Percentiles rank a stretch among this genome's conserved stretches.
These are phyloP conservation scores for Colletotrichum sansevieriae DNA, from an alignment of 2,329 filamentous ascomycete genomes.

Conservation along the genomic window DNA sequence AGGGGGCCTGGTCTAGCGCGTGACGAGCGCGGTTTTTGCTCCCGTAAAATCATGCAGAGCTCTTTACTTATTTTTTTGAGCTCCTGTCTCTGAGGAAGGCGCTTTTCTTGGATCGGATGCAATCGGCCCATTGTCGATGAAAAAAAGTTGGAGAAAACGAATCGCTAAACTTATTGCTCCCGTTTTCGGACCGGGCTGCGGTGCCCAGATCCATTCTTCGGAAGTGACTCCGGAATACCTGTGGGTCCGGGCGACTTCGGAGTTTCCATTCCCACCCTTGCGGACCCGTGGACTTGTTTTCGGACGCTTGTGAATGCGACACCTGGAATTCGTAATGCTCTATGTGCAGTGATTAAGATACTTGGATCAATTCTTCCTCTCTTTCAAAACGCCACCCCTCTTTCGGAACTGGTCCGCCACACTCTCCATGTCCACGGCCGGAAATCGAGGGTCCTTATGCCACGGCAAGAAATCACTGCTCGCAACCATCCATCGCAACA, in stretches of 20 bases:
- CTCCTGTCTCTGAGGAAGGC: no score
- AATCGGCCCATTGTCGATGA: neutral
- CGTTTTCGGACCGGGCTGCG: neutral
- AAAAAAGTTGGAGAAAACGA: neutral
- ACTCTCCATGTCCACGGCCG: slow-evolving; percentile 50
- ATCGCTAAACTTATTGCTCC: slow-evolving; percentile 11
- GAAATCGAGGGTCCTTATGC: slow-evolving; percentile 51
- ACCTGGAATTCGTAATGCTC: neutral
- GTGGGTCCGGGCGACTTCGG: neutral
- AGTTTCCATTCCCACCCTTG: neutral
- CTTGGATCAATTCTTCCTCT: neutral
- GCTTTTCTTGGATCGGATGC: neutral
- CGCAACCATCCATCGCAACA: slow-evolving; percentile 55
- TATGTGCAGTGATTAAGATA: neutral
- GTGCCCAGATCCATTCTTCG: neutral
- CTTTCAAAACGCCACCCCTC: slow-evolving; percentile 16
- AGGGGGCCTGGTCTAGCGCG: no score
- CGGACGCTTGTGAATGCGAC: neutral
- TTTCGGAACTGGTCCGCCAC: slow-evolving; percentile 46
- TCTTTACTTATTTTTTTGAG: no score
- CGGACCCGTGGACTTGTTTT: neutral
- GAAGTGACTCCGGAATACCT: neutral
- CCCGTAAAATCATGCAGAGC: no score
- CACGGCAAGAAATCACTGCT: slow-evolving; percentile 54
- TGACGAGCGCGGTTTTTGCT: no score